Evolutionary conservation across 169 alveolate genomes (phyloP).

Genomic region (Fabrea salina): DNA sequence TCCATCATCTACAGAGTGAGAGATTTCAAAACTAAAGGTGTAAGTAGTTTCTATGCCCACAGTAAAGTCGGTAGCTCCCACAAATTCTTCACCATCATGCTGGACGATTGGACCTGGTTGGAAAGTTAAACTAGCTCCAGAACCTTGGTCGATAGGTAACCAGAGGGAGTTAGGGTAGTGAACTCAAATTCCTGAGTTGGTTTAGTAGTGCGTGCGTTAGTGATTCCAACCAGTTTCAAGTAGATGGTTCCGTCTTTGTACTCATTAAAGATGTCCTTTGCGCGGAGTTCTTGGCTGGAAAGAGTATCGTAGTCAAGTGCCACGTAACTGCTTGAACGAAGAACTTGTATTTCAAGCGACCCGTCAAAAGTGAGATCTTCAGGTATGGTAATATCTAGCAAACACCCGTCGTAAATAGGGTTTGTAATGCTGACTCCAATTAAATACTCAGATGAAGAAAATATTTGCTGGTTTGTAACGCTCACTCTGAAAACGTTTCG

Average conservation of each 20-base stretch:
- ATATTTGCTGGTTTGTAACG: not conserved
- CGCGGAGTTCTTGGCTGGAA: not conserved
- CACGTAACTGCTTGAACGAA: not conserved
- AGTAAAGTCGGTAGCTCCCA: not conserved
- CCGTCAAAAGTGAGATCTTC: not conserved
- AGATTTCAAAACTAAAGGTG: not conserved
- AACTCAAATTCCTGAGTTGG: conserved; percentile 6
- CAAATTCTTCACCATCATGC: not conserved
- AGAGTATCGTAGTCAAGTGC: not conserved
- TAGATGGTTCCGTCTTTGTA: too few species aligned
- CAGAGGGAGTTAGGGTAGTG: not conserved
- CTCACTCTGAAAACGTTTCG: not conserved
- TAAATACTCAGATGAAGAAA: not conserved
- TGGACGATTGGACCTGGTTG: not conserved
- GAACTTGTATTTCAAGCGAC: not conserved
- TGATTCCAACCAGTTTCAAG: not conserved
- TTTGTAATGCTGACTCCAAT: not conserved
- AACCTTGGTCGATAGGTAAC: not conserved
- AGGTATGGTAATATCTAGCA: conserved; percentile 18
- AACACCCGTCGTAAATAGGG: not conserved
- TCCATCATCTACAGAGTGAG: conserved; percentile 12
- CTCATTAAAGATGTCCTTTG: not conserved
- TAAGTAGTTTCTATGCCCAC: conserved; percentile 7
- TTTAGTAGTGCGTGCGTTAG: not conserved
- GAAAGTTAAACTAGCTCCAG: not conserved